These are phyloP conservation scores for Penicillium pancosmium DNA, from an alignment of 495 filamentous ascomycete species.

Conservation along the genomic window DNA sequence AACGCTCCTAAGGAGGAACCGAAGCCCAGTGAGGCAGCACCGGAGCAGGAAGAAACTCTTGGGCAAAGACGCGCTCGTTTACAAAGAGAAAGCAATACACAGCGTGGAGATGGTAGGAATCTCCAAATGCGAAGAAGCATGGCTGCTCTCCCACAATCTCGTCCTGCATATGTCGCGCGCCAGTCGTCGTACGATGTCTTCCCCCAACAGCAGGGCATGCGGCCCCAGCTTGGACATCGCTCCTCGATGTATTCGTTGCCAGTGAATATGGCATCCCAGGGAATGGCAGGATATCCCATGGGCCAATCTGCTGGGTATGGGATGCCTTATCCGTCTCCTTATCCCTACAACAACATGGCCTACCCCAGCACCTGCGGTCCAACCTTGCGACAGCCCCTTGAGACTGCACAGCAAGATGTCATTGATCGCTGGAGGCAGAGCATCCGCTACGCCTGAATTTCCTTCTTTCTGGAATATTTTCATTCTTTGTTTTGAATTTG, in stretches of 20 bases:
- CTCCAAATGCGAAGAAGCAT: constrained; percentile 59
- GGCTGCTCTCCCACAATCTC: constrained; percentile 67
- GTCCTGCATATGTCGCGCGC: constrained; percentile 47
- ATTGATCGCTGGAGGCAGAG: constrained; percentile 93
- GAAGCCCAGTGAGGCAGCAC: constrained; percentile 10
- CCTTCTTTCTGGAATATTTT: constrained; percentile 10
- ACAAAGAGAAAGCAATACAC: constrained; percentile 62
- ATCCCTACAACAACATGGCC: constrained; percentile 34
- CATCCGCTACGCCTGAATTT: constrained; percentile 43
- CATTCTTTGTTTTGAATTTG: constrained; percentile 12
- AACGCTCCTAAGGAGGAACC: constrained; percentile 14
- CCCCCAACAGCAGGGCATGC: constrained; percentile 13
- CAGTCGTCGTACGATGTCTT: constrained; percentile 32
- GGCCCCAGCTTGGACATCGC: constrained; percentile 26
- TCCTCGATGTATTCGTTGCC: constrained; percentile 40
- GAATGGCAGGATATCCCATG: constrained; percentile 21
- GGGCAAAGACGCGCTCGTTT: constrained; percentile 82
- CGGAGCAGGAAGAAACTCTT: constrained; percentile 75
- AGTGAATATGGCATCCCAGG: constrained; percentile 23
- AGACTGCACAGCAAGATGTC: constrained; percentile 69
- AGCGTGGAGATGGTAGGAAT: constrained; percentile 33
- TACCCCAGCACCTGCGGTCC: constrained; percentile 33
- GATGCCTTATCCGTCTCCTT: constrained; percentile 30
- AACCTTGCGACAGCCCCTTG: constrained; percentile 39
- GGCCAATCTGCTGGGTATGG: constrained; percentile 31